phyloP scores from a whole-genome alignment of 2,329 filamentous ascomycete species.

The Phyllosticta citrichinensis region DNA sequence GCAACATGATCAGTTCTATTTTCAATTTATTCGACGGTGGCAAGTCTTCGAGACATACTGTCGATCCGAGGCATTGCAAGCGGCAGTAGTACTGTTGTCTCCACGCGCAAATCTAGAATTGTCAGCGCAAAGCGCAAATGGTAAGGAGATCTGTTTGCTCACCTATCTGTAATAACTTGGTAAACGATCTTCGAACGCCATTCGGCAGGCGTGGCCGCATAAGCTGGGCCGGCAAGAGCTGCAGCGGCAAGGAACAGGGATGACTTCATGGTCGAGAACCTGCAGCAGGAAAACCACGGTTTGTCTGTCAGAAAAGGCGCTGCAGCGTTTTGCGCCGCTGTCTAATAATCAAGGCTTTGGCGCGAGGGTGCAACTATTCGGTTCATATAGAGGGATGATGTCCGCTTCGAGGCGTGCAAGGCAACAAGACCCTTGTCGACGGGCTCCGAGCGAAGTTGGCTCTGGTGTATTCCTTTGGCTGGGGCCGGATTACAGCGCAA shows the following conservation, averaged over 20 bases:
- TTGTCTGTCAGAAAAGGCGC: not conserved
- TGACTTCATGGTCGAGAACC: constrained; percentile 3
- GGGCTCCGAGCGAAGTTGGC: not conserved
- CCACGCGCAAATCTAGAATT: constrained; percentile 25
- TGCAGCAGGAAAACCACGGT: not conserved
- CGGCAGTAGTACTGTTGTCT: constrained; percentile 30
- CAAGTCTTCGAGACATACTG: not conserved
- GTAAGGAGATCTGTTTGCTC: not conserved
- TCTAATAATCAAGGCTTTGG: not conserved
- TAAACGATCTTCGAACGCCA: constrained; percentile 33
- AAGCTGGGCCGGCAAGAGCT: not conserved
- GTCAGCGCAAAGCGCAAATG: not conserved
- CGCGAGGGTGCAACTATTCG: not conserved
- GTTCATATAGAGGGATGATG: not conserved
- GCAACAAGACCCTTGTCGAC: not conserved
- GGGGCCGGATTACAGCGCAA: not conserved
- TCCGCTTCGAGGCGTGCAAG: not conserved
- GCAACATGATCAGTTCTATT: not conserved
- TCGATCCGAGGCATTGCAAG: constrained; percentile 23
- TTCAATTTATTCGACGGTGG: not conserved
- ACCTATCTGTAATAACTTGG: constrained; percentile 34
- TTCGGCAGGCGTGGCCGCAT: constrained; percentile 23
- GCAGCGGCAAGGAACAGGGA: constrained; percentile 3
- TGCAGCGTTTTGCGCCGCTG: not conserved
- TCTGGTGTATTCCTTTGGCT: not conserved